Conservation (phyloP, 345 rosid genomes). For the Anacardium occidentale region DNA sequence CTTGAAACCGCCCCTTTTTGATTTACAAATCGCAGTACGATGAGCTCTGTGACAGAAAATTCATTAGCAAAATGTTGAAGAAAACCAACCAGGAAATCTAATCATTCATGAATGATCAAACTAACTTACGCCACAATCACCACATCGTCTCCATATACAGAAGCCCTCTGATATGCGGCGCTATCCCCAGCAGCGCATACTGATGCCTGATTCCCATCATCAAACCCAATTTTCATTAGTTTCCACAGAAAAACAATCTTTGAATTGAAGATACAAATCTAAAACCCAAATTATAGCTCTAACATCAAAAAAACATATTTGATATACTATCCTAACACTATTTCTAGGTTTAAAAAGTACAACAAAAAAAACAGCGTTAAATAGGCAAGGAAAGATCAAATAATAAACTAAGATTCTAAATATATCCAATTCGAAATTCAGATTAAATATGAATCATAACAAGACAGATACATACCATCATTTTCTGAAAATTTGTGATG, state of each 20-base stretch:
- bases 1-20: slow-evolving; percentile 88
- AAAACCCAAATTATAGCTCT: too few relatives aligned
- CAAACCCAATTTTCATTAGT: too few relatives aligned
- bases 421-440: not conserved
- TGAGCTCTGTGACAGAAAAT: slow-evolving; percentile 50
- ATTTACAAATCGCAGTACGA: slow-evolving; percentile 79
- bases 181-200: slow-evolving; percentile 89
- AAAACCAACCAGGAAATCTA: not conserved
- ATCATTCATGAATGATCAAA: not conserved
- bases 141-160: slow-evolving; percentile 77
- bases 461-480: not conserved
- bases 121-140: slow-evolving; percentile 83
- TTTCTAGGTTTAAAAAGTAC: too few relatives aligned
- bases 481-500: not conserved
- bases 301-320: too few relatives aligned
- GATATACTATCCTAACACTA: too few relatives aligned
- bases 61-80: too few relatives aligned
- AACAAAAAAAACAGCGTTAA: too few relatives aligned
- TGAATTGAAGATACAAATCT: too few relatives aligned
- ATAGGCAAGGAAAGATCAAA: not conserved
- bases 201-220: slow-evolving; percentile 47
- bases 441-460: not conserved
- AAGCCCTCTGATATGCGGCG: slow-evolving; percentile 78
- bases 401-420: not conserved
- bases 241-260: not conserved